These are phyloP conservation scores for Picea glauca DNA, from an alignment of 75 land plant species.

Conservation along the genomic window DNA sequence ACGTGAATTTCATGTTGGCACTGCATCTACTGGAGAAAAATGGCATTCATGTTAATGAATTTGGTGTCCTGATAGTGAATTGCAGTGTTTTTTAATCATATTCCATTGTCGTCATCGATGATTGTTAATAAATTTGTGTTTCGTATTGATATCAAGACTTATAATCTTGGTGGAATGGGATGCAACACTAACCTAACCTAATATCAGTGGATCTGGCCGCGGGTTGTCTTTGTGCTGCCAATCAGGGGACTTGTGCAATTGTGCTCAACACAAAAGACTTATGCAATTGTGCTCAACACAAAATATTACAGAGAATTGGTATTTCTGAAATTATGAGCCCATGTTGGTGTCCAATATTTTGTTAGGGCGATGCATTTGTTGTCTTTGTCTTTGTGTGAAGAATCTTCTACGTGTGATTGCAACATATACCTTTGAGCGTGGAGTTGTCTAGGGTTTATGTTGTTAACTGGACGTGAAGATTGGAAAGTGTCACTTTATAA, in stretches of 20 bases:
- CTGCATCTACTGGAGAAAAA: constrained; percentile 36
- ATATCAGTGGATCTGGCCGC: constrained; percentile 40
- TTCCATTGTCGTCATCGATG: constrained; percentile 49
- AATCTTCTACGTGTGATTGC: no score
- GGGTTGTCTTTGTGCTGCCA: constrained; percentile 28
- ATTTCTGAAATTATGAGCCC: constrained; percentile 30
- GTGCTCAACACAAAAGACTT: constrained; percentile 15
- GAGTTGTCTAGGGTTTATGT: no score
- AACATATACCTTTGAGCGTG: no score
- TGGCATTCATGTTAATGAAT: constrained; percentile 39
- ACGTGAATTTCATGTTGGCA: no score
- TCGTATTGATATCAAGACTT: constrained; percentile 27
- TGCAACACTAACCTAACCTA: constrained; percentile 48
- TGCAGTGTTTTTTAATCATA: constrained; percentile 47
- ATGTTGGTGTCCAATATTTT: constrained; percentile 44
- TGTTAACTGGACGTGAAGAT: no score
- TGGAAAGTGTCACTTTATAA: no score
- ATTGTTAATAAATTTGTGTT: constrained; percentile 44
- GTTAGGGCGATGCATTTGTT: constrained; percentile 46
- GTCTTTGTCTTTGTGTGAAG: no score
- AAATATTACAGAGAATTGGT: constrained; percentile 48
- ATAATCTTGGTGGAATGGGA: constrained; percentile 48
- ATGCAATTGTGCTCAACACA: neutral
- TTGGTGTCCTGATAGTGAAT: constrained; percentile 46
- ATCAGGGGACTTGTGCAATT: constrained; percentile 2